Base-by-base conservation (phyloP, 2,329 filamentous ascomycete genomes). In the Calcarisporium arbuscula region DNA sequence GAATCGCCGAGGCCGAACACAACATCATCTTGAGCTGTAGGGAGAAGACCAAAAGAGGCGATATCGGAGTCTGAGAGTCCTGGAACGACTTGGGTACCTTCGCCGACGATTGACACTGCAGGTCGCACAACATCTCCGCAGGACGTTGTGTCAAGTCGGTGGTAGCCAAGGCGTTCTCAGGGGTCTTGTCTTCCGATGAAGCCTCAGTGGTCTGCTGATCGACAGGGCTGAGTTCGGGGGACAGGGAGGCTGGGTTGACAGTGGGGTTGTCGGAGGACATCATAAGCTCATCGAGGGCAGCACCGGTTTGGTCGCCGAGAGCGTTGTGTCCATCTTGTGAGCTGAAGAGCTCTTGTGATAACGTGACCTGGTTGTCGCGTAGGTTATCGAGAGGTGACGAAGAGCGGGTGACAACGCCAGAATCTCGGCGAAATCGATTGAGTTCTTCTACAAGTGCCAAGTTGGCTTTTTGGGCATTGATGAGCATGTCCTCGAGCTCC, bases 71-170 rank as follows among this genome's bases (percentile, higher is more conserved):
- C 57, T 53, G 66, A 46, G 61, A 66, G 50, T 53, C 56, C 56
- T 47, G 54, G 56, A 62, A 67, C 51, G 61, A 59, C 58, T 57
- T 61, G 53, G 66, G 62, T 61, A 65, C 68, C 65, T 74, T 74
- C 72, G 68, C 77, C 83, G 85, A 90, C 82, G 79, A 89, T 90
- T 82, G 92, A 96, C 92, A 98, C 92, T 84, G 92, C 92, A 94
- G 92, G 92, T 95, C 92, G 62, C 83, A 96, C 92, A 96, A 95
- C 90, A 95, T 82, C 89, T 77, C 92, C 75, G 92, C 92, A 96
- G 92, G 89, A 95, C 94, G 89, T 95, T 95, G 92, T 95, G 89
- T 92, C 92, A 78, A 69, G 76, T 94, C 86, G 79, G 39, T 38
- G n/a, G 46, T 33, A 9, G 32, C 6, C 2, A 41, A 15, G 15